These are phyloP conservation scores for Parasitella parasitica DNA, from an alignment of 371 early-diverging fungal genomes.

Conservation along the genomic window DNA sequence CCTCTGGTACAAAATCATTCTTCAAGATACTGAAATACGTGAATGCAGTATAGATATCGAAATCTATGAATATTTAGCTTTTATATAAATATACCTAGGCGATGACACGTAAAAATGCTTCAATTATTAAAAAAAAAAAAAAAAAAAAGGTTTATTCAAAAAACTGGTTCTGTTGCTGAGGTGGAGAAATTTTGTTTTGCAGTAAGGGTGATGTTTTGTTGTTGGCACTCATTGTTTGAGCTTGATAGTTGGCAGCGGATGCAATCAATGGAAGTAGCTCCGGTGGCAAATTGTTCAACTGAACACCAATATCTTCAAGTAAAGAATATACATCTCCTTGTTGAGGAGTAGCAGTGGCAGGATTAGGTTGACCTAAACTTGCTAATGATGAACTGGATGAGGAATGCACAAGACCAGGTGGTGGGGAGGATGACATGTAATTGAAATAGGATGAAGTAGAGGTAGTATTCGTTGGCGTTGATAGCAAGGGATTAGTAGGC, in stretches of 20 bases:
- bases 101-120: no score
- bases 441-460: neutral
- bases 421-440: neutral
- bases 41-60: no score
- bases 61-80: no score
- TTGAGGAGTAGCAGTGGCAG: neutral
- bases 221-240: neutral
- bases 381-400: conserved; percentile 14
- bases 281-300: conserved; percentile 19
- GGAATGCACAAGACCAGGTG: conserved; percentile 16
- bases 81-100: no score
- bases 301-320: conserved; percentile 23
- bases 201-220: neutral
- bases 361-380: neutral
- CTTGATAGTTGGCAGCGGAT: conserved; percentile 26
- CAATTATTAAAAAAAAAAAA: no score
- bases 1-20: no score
- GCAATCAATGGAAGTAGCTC: conserved; percentile 26
- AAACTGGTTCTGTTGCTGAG: neutral
- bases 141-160: no score
- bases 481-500: no score
- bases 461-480: neutral
- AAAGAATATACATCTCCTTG: conserved; percentile 18
- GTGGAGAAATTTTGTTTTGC: neutral
- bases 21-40: no score